Conservation (phyloP, 768 basidiomycete genomes). For the Serendipita sp. region DNA sequence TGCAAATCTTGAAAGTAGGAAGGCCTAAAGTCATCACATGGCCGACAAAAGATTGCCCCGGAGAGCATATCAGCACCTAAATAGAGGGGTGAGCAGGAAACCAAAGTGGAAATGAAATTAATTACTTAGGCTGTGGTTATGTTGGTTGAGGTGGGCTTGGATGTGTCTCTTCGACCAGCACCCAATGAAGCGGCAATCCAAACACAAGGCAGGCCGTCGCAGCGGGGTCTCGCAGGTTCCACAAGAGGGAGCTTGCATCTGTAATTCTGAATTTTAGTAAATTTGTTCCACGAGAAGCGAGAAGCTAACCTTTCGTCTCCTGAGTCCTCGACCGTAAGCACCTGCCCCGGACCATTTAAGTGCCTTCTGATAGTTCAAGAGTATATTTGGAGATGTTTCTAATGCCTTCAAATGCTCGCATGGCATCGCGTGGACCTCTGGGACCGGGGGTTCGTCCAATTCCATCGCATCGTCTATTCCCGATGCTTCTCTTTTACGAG, state of each 20-base stretch:
- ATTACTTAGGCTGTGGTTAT: slow-evolving; percentile 35
- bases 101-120: not conserved
- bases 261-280: not conserved
- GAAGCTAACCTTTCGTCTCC: not conserved
- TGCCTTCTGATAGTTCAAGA: not conserved
- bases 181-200: slow-evolving; percentile 52
- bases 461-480: not conserved
- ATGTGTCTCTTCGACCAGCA: slow-evolving; percentile 54
- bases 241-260: slow-evolving; percentile 49
- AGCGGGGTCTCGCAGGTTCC: slow-evolving; percentile 39
- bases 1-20: not conserved
- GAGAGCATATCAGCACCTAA: not conserved
- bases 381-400: not conserved
- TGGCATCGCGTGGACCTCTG: not conserved
- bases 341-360: not conserved
- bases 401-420: not conserved
- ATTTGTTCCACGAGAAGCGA: not conserved
- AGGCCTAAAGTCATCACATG: not conserved
- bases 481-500: not conserved
- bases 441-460: not conserved
- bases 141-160: slow-evolving; percentile 36
- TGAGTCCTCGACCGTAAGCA: not conserved
- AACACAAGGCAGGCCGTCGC: slow-evolving; percentile 51
- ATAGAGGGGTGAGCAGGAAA: not conserved
- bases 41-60: not conserved